A percentile compares a stretch with the other conserved stretches of the same genome.
phyloP scores from a whole-genome alignment of 371 early-diverging fungal genomes.

The Dichotomocladium elegans region DNA sequence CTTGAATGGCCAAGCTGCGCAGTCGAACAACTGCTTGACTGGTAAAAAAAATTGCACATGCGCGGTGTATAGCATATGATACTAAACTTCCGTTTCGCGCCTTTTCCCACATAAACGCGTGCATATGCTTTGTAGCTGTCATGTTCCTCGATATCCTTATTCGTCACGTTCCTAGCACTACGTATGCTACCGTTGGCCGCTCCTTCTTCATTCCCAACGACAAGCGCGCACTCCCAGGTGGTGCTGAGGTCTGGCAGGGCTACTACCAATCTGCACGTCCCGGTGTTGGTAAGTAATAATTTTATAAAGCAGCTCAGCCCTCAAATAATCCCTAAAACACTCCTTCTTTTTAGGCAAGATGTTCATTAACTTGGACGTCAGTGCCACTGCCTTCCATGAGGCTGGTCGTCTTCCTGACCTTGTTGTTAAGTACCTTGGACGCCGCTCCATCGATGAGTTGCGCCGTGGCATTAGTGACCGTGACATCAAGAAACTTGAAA shows the following conservation, averaged over 20 bases:
- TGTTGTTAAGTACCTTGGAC: constrained; percentile 58
- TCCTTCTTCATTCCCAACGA: constrained; percentile 83
- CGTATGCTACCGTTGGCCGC: constrained; percentile 73
- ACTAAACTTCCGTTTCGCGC: background rate
- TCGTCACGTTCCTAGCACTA: constrained; percentile 68
- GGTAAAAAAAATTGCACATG: constrained; percentile 21
- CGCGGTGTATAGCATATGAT: background rate
- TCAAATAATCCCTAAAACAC: background rate
- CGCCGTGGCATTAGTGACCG: constrained; percentile 55
- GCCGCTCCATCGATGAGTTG: constrained; percentile 58
- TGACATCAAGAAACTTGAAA: constrained; percentile 61
- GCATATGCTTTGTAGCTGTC: too few species aligned
- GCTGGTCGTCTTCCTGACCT: constrained; percentile 61
- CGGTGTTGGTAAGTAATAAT: constrained; percentile 51
- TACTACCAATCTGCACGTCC: constrained; percentile 84
- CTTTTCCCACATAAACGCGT: background rate
- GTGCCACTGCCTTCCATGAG: constrained; percentile 82
- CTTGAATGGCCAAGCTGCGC: constrained; percentile 32
- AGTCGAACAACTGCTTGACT: constrained; percentile 40
- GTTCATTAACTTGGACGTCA: constrained; percentile 82
- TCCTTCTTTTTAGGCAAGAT: constrained; percentile 32
- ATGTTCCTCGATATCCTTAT: constrained; percentile 80
- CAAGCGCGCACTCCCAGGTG: constrained; percentile 55
- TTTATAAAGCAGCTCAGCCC: too few species aligned
- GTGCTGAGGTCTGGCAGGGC: constrained; percentile 90